Base-by-base conservation (phyloP, 176 grass and related monocot genomes). In the Avena sativa region DNA sequence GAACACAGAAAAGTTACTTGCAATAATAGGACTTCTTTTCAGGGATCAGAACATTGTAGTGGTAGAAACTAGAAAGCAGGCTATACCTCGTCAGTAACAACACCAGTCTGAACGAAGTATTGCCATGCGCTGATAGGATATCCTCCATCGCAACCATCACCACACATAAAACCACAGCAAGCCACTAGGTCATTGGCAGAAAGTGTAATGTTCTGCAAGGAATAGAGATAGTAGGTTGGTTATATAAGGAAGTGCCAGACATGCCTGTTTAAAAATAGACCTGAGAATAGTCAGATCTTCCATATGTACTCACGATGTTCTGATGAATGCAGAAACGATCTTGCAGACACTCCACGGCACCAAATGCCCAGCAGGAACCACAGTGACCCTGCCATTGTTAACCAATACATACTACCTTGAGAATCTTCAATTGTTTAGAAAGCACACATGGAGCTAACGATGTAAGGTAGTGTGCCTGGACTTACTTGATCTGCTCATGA, bases 281-380 rank as follows among this genome's bases (percentile, higher is more conserved):
- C 61, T 49, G 19, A 82, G 19, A 67, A 52, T 11, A 71, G 13
- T 2, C 50, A 79, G 70, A 79, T 28, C 62, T 1, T 38, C 10
- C 46, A 17, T 73, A 84, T 83, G 19, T 47, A 62, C 72, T 90
- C 38, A 90, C 96, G 49, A 87, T 83, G 82, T 79, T 84, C 55
- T 91, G 89, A 78, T 98, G 92, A 70, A 98, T 94, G 85, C 93
- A 98, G 73, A 98, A 98, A 49, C 93, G 96, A 94, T 98, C 96
- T 23, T 93, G 89, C 66, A 98, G 90, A 20, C 88, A 91, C 87
- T 98, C 96, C 55, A 98, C 96, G 34, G 93, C 96, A 66, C 85
- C 96, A 88, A 98, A 95, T 63, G 93, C 96, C 96, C 93, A 98
- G 46, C 96, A 95, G 9, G 96, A 94, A 50, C 96, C 96, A 90